A percentile compares a stretch with the other conserved stretches of the same genome.
Conservation (phyloP, 805 yeast genomes). For the Teunomyces atbi region DNA sequence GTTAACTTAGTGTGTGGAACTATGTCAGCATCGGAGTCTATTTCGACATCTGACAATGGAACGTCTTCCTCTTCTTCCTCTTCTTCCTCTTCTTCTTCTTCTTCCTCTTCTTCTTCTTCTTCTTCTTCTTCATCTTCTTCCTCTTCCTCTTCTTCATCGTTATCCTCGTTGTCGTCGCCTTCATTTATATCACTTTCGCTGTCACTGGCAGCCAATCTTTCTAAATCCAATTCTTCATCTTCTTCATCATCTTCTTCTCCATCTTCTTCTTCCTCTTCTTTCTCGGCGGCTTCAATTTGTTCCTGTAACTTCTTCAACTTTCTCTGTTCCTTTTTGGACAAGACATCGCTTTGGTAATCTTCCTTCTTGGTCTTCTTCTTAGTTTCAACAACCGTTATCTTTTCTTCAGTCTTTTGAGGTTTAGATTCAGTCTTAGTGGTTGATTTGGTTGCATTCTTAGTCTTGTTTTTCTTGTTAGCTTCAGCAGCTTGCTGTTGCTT, state of each 20-base stretch:
- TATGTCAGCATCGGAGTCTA: conserved; percentile 92
- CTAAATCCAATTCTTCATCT: conserved; percentile 49
- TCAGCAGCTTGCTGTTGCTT: conserved; percentile 25
- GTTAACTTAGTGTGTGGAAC: conserved; percentile 91
- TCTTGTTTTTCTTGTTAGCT: conserved; percentile 22
- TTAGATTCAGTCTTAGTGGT: conserved; percentile 6
- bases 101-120: conserved; percentile 64
- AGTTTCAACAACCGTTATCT: conserved; percentile 8
- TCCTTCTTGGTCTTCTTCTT: conserved; percentile 23
- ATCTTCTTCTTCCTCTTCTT: conserved; percentile 26
- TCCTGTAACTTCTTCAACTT: conserved; percentile 50
- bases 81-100: conserved; percentile 56
- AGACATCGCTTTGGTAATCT: conserved; percentile 47
- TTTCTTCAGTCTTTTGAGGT: conserved; percentile 12
- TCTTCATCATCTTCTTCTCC: conserved; percentile 31
- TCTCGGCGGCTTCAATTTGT: conserved; percentile 26
- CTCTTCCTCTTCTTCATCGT: conserved; percentile 46
- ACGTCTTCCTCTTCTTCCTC: conserved; percentile 75
- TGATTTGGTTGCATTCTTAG: conserved; percentile 15
- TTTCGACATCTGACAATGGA: conserved; percentile 85
- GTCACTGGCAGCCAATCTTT: conserved; percentile 56
- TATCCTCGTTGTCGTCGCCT: conserved; percentile 41
- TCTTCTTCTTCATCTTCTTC: conserved; percentile 56
- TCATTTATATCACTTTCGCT: conserved; percentile 42
- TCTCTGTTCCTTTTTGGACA: conserved; percentile 66